Base-by-base conservation (phyloP, 306 rosid species). In the Lablab purpureus region DNA sequence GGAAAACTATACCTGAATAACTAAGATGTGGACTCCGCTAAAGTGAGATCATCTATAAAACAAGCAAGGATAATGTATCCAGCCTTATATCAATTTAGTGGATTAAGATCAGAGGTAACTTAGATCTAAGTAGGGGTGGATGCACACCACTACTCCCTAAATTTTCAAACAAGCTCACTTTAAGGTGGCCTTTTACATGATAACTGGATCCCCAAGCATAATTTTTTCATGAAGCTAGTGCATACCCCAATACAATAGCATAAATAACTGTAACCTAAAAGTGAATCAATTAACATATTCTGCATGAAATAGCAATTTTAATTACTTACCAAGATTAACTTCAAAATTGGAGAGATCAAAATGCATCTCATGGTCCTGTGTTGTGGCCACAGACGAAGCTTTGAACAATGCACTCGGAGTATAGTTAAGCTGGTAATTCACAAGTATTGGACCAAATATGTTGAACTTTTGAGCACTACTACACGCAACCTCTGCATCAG, bases 401-500 rank as follows among this genome's bases (percentile, higher is more conserved):
- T 89, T 91, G 82, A 89, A 94, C 78, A 88, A 73, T 7, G 91
- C 88, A 73, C 85, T 80, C 14, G 91, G 99, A 74, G 92, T 86
- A 75, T 91, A 93, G 72, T 85, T 92, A 46, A 95, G 91, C 91
- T 91, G 90, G 84, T 95, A 95, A 87, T 85, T 93, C 77, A 95
- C 98, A 59, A 78, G 84, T 75, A 73, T 78, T 51, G 88, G 85
- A 59, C 99, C 99, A 83, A 95, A 95, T 80, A 95, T 93, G 75
- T 84, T 92, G 86, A 92, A 95, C 88, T 87, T 95, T 81, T 88
- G 90, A 83, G 98, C 99, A 89, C 94, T 92, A 58, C 84, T 89
- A 79, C 63, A 87, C 60, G 99, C 98, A 60, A 90, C 87, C 85
- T 95, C 99, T 13, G 96, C 99, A 87, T 95, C 98, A 56, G 87